These are phyloP conservation scores for Anthostomella pinea DNA, from an alignment of 2,329 filamentous ascomycete genomes.

Conservation along the genomic window DNA sequence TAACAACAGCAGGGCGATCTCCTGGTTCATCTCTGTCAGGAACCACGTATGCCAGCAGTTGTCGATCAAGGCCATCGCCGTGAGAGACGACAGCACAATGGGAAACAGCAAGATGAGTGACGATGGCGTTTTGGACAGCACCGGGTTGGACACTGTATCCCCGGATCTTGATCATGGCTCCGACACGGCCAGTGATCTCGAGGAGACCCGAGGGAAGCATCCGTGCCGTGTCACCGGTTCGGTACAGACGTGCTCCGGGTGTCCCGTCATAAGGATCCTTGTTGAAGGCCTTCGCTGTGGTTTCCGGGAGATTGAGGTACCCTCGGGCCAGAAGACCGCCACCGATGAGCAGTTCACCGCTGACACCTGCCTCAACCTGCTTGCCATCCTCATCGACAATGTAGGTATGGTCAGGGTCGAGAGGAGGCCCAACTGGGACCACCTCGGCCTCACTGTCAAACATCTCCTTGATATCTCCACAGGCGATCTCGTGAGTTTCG, in stretches of 20 bases:
- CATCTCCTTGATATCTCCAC: conserved; percentile 70
- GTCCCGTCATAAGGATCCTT: conserved; percentile 60
- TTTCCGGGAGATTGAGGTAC: conserved; percentile 77
- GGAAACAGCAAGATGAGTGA: conserved; percentile 66
- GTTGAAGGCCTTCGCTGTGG: conserved; percentile 69
- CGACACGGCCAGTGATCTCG: conserved; percentile 73
- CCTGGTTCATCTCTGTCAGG: conserved; percentile 58
- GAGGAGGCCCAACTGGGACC: conserved; percentile 70
- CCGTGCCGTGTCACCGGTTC: conserved; percentile 69
- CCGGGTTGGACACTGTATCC: conserved; percentile 76
- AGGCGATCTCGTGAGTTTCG: conserved; percentile 78
- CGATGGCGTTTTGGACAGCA: conserved; percentile 71
- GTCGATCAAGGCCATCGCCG: conserved; percentile 72
- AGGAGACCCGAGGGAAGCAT: conserved; percentile 65
- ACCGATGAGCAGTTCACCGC: conserved; percentile 73
- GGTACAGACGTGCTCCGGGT: conserved; percentile 67
- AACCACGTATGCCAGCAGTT: conserved; percentile 75
- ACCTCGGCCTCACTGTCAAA: conserved; percentile 61
- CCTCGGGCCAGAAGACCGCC: conserved; percentile 71
- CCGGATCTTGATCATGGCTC: conserved; percentile 77
- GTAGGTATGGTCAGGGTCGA: conserved; percentile 67
- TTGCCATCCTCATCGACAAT: conserved; percentile 69
- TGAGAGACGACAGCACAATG: conserved; percentile 71
- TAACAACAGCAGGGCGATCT: conserved; percentile 59
- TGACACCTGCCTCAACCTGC: conserved; percentile 57